A percentile compares a stretch with the other conserved stretches of the same genome.
phyloP scores from a whole-genome alignment of 345 rosid genomes.

The Streptanthus diversifolius region DNA sequence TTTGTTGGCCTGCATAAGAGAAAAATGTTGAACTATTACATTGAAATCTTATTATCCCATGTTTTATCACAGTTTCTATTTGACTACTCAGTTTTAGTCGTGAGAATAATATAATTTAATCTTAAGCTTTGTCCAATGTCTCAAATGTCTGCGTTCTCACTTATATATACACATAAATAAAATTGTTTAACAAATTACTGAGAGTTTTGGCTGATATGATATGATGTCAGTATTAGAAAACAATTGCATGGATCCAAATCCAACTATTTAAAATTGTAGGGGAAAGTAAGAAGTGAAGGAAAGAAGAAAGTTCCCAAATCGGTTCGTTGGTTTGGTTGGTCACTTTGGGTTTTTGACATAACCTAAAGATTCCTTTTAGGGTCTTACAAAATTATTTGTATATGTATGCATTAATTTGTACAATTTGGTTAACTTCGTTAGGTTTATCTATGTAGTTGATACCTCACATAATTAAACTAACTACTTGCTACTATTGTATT shows the following conservation, averaged over 20 bases:
- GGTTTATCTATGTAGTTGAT: constrained; percentile 7
- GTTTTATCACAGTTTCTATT: constrained; percentile 6
- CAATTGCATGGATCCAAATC: constrained; percentile 3
- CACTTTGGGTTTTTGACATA: constrained; percentile 19
- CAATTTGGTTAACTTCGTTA: constrained; percentile 19
- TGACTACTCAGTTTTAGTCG: constrained; percentile 9
- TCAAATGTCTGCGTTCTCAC: neutral
- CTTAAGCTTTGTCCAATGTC: neutral
- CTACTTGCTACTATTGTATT: neutral
- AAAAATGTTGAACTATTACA: neutral
- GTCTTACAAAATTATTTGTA: neutral
- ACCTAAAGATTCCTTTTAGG: constrained; percentile 26
- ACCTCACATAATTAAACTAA: neutral
- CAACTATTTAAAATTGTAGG: neutral
- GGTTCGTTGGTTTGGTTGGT: constrained; percentile 25
- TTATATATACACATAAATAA: neutral
- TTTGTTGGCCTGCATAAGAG: constrained; percentile 27
- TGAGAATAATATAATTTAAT: neutral
- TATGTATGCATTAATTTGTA: neutral
- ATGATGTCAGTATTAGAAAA: neutral
- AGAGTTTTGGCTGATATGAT: neutral
- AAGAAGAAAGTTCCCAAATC: constrained; percentile 22
- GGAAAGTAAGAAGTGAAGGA: constrained; percentile 20
- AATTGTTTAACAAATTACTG: neutral
- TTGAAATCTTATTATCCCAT: neutral